Conservation (phyloP, 2,329 filamentous ascomycete species). For the Alternaria solani region DNA sequence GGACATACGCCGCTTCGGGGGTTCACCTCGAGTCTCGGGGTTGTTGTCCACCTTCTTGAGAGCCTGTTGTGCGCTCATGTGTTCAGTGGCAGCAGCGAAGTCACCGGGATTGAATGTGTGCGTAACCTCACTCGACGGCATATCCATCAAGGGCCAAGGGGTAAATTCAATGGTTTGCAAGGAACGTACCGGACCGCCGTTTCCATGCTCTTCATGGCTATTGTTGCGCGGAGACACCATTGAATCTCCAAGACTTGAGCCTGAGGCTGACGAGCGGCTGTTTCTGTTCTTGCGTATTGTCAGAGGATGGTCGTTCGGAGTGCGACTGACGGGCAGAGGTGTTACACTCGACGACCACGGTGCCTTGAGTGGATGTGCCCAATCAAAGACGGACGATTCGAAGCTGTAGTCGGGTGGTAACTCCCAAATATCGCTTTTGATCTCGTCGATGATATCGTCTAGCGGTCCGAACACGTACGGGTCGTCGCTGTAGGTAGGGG, state of each 20-base stretch:
- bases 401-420: conserved; percentile 24
- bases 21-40: neutral
- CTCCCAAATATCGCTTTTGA: conserved; percentile 40
- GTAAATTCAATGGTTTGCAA: neutral
- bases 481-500: conserved; percentile 11
- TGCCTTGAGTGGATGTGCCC: conserved; percentile 27
- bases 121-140: neutral
- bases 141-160: conserved; percentile 26
- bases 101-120: neutral
- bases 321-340: conserved; percentile 41
- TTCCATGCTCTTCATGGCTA: conserved; percentile 19
- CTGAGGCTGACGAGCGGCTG: conserved; percentile 41
- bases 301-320: conserved; percentile 42
- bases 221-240: conserved; percentile 24
- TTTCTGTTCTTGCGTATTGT: conserved; percentile 45
- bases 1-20: conserved; percentile 25
- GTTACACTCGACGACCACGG: conserved; percentile 33
- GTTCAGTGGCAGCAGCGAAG: conserved; percentile 7
- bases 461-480: conserved; percentile 32
- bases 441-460: conserved; percentile 49
- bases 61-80: conserved; percentile 19
- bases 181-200: conserved; percentile 13
- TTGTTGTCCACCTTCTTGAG: conserved; percentile 13
- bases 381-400: conserved; percentile 22
- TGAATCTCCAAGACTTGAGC: conserved; percentile 29